phyloP scores from a whole-genome alignment of 352 stramenopile species.

The Globisporangium paddicum region DNA sequence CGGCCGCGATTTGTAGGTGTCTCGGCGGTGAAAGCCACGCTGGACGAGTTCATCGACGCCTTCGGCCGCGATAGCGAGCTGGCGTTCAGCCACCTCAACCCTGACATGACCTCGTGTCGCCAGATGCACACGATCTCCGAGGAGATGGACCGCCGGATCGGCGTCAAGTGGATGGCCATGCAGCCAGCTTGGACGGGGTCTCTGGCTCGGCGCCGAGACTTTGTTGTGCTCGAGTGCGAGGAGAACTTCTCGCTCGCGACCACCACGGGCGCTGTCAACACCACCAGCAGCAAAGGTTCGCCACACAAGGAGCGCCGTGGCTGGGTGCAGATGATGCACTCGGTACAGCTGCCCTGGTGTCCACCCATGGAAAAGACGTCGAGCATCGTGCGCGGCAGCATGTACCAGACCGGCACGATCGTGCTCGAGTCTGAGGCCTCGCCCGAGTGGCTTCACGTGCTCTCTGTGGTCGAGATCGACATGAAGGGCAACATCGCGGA shows the following conservation, averaged over 20 bases:
- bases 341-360: slow-evolving; percentile 51
- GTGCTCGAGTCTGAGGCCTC: slow-evolving; percentile 24
- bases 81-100: slow-evolving; percentile 2
- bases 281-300: background rate
- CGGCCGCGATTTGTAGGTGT: slow-evolving; percentile 10
- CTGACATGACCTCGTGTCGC: slow-evolving; percentile 13
- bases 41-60: slow-evolving; percentile 26
- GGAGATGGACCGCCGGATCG: slow-evolving; percentile 20
- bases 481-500: slow-evolving; percentile 20
- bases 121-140: slow-evolving; percentile 22
- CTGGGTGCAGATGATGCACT: slow-evolving; percentile 56
- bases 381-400: slow-evolving; percentile 25
- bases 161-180: slow-evolving; percentile 30
- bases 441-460: slow-evolving; percentile 20
- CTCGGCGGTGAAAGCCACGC: slow-evolving; percentile 18
- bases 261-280: background rate
- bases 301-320: slow-evolving; percentile 15
- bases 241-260: slow-evolving; percentile 18
- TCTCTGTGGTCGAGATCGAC: slow-evolving; percentile 24
- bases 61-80: slow-evolving; percentile 14
- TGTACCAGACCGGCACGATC: slow-evolving; percentile 34
- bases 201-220: slow-evolving; percentile 30
- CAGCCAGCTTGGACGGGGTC: slow-evolving; percentile 18
- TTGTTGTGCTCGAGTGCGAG: slow-evolving; percentile 33
- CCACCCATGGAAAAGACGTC: slow-evolving; percentile 29